Conservation (phyloP, 441 rosid genomes). For the Hura crepitans region DNA sequence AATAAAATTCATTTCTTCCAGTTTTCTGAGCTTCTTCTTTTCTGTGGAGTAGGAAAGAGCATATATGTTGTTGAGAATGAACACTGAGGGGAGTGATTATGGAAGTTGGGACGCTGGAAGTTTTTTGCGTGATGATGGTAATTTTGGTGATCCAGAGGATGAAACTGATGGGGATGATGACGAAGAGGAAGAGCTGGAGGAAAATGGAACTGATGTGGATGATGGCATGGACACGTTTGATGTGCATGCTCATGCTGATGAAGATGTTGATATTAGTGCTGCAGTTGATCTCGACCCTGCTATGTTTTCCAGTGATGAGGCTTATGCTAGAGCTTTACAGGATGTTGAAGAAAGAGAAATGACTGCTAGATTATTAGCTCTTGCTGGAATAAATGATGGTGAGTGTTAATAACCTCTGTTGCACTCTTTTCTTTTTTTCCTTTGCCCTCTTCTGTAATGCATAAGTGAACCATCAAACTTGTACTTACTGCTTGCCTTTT, state of each 20-base stretch:
- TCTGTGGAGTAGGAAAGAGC: slow-evolving; percentile 63
- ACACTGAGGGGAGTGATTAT: slow-evolving; percentile 59
- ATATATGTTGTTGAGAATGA: slow-evolving; percentile 76
- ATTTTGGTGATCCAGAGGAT: slow-evolving; percentile 57
- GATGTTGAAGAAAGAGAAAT: slow-evolving; percentile 81
- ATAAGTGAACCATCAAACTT: slow-evolving; percentile 17
- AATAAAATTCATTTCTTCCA: neutral
- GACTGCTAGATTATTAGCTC: slow-evolving; percentile 71
- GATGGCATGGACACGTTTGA: slow-evolving; percentile 46
- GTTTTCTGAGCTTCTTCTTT: neutral
- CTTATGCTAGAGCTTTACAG: slow-evolving; percentile 85
- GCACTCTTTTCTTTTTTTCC: neutral
- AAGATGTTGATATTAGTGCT: slow-evolving; percentile 28
- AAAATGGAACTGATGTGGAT: slow-evolving; percentile 32
- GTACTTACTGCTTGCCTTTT: slow-evolving; percentile 21
- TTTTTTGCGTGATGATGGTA: slow-evolving; percentile 53
- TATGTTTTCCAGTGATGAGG: slow-evolving; percentile 75
- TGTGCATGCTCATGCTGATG: slow-evolving; percentile 43
- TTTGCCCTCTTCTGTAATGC: neutral
- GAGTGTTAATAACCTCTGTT: slow-evolving; percentile 25
- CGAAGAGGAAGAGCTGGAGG: slow-evolving; percentile 26
- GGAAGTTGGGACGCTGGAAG: slow-evolving; percentile 84
- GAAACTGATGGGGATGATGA: slow-evolving; percentile 36
- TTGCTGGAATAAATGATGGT: slow-evolving; percentile 60
- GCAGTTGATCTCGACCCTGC: slow-evolving; percentile 43